A percentile compares a stretch with the other conserved stretches of the same genome.
phyloP scores from a whole-genome alignment of 2,329 filamentous ascomycete species.

The Xylaria digitata region DNA sequence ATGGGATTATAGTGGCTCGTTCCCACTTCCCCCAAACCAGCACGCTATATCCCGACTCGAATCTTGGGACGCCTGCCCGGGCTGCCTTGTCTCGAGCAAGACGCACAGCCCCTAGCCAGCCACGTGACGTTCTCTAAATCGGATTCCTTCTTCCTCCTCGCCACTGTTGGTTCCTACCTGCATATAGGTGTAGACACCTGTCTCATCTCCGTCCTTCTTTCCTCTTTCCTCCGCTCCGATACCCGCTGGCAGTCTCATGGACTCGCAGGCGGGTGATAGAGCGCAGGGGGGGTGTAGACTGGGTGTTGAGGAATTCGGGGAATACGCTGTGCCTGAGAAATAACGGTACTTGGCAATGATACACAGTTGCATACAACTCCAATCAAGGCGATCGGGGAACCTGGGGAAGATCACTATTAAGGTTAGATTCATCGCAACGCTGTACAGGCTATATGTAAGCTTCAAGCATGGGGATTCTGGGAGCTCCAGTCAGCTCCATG shows the following conservation, averaged over 20 bases:
- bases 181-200: not conserved
- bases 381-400: constrained; percentile 31
- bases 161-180: not conserved
- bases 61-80: not conserved
- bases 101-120: constrained; percentile 28
- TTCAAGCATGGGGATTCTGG: constrained; percentile 12
- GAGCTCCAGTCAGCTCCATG: constrained; percentile 16
- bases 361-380: constrained; percentile 22
- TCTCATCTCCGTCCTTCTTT: constrained; percentile 12
- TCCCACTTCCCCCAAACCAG: constrained; percentile 18
- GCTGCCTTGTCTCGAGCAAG: constrained; percentile 28
- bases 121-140: constrained; percentile 29
- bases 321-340: constrained; percentile 6
- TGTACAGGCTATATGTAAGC: constrained; percentile 7
- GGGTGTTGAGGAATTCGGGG: constrained; percentile 8
- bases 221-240: constrained; percentile 16
- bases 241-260: not conserved
- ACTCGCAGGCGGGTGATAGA: constrained; percentile 8
- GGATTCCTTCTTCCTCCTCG: constrained; percentile 11
- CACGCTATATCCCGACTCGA: constrained; percentile 30
- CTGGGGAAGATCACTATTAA: constrained; percentile 37
- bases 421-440: constrained; percentile 32
- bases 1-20: constrained; percentile 28
- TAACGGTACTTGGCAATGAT: constrained; percentile 18
- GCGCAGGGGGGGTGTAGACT: not conserved